These are phyloP conservation scores for Ceratocystis albifundus DNA, from an alignment of 2,329 filamentous ascomycete genomes.

Conservation along the genomic window DNA sequence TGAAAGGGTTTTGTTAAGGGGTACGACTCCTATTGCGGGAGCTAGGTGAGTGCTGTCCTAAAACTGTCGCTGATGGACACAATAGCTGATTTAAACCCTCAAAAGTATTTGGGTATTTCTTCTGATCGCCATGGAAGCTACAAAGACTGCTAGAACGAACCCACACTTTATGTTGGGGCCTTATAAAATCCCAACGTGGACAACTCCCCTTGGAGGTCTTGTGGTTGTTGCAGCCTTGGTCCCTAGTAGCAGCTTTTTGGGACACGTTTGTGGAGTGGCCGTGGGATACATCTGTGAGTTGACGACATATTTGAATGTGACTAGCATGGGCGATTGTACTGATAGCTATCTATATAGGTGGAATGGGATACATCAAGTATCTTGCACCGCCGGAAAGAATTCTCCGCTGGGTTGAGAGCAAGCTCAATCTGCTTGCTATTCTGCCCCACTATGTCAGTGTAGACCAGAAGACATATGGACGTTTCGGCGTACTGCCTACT, in stretches of 20 bases:
- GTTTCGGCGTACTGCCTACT: constrained; percentile 76
- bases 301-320: neutral
- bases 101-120: constrained; percentile 84
- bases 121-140: constrained; percentile 70
- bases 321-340: constrained; percentile 4
- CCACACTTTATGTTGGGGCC: constrained; percentile 58
- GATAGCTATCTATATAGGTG: constrained; percentile 41
- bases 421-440: constrained; percentile 70
- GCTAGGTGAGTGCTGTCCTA: constrained; percentile 50
- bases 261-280: constrained; percentile 71
- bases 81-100: neutral
- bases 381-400: constrained; percentile 81
- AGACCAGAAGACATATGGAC: constrained; percentile 89
- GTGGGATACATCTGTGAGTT: constrained; percentile 76
- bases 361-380: constrained; percentile 77
- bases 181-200: constrained; percentile 78
- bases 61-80: neutral
- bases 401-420: constrained; percentile 76
- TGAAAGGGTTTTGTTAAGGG: constrained; percentile 59
- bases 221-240: constrained; percentile 65
- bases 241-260: constrained; percentile 70
- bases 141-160: constrained; percentile 72
- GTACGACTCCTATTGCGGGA: constrained; percentile 66
- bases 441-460: constrained; percentile 88
- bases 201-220: constrained; percentile 66